Percentiles rank a stretch among this genome's conserved stretches.
Conservation (phyloP, 2,329 filamentous ascomycete genomes). For the Colletotrichum abscissum region DNA sequence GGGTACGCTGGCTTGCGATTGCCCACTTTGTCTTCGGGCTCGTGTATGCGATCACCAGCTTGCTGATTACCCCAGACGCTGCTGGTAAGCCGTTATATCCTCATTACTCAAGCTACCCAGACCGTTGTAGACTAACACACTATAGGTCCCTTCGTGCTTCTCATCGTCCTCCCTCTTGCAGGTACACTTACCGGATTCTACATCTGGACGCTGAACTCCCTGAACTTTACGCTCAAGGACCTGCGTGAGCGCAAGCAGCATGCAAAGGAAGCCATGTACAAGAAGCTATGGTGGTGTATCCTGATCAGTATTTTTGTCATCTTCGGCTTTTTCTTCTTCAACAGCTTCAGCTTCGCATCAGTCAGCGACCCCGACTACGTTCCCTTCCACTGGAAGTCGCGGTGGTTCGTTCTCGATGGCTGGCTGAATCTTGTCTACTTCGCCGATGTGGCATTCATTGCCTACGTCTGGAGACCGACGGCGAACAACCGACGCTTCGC, state of each 20-base stretch:
- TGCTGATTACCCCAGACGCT: conserved; percentile 88
- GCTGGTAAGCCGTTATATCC: conserved; percentile 63
- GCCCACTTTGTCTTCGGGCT: conserved; percentile 96
- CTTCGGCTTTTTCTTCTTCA: conserved; percentile 98
- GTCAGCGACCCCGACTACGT: conserved; percentile 88
- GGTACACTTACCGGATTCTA: conserved; percentile 96
- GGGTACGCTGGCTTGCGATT: conserved; percentile 89
- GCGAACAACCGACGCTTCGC: conserved; percentile 97
- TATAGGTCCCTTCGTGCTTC: conserved; percentile 84
- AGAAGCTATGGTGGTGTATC: conserved; percentile 98
- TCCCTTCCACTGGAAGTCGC: conserved; percentile 94
- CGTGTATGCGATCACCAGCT: conserved; percentile 89
- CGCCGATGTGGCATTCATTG: conserved; percentile 90
- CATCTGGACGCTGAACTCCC: conserved; percentile 96
- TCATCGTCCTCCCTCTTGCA: conserved; percentile 92
- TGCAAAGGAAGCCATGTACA: conserved; percentile 95
- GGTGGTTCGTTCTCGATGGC: conserved; percentile 97
- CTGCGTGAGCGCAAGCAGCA: conserved; percentile 94
- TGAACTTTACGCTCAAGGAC: conserved; percentile 95
- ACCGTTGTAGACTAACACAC: conserved; percentile 16
- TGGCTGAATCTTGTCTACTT: conserved; percentile 98
- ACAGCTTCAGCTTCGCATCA: conserved; percentile 94
- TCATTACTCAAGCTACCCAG: not conserved
- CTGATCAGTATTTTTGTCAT: conserved; percentile 92
- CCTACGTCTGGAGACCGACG: conserved; percentile 96